phyloP scores from a whole-genome alignment of 1,284 basidiomycete genomes.

The Cryptococcus hybrid region DNA sequence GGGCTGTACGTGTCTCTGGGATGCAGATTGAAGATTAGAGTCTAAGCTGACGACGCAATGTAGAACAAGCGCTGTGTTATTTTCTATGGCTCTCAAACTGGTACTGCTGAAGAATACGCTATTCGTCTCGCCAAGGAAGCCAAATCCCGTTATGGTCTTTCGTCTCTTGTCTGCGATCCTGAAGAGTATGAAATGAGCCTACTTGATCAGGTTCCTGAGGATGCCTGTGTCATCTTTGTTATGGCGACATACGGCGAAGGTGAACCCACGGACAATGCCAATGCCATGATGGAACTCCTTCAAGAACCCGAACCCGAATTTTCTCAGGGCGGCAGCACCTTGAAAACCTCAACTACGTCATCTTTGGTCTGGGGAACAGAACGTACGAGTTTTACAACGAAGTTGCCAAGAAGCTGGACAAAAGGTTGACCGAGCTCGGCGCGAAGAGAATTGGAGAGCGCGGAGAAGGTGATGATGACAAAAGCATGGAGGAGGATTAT shows the following conservation, averaged over 20 bases:
- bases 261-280: constrained; percentile 98
- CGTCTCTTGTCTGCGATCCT: constrained; percentile 90
- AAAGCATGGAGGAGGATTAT: constrained; percentile 99
- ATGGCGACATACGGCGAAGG: constrained; percentile 99
- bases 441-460: constrained; percentile 82
- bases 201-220: constrained; percentile 60
- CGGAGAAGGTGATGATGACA: constrained; percentile 98
- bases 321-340: constrained; percentile 50
- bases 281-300: constrained; percentile 88
- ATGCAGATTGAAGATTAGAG: too few relatives aligned
- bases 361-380: constrained; percentile 92
- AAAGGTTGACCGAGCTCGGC: constrained; percentile 72
- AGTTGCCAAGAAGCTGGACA: constrained; percentile 78
- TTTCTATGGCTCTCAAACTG: constrained; percentile 95
- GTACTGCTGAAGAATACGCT: constrained; percentile 93
- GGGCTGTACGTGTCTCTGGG: constrained; percentile 61
- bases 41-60: too few relatives aligned
- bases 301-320: constrained; percentile 84
- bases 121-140: constrained; percentile 91
- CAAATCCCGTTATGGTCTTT: constrained; percentile 88
- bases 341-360: constrained; percentile 87
- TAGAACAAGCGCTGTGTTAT: constrained; percentile 93
- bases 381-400: constrained; percentile 97
- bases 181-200: constrained; percentile 98
- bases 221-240: constrained; percentile 80